Base-by-base conservation (phyloP, 106 monocot species). In the Xerophyta viscosa region DNA sequence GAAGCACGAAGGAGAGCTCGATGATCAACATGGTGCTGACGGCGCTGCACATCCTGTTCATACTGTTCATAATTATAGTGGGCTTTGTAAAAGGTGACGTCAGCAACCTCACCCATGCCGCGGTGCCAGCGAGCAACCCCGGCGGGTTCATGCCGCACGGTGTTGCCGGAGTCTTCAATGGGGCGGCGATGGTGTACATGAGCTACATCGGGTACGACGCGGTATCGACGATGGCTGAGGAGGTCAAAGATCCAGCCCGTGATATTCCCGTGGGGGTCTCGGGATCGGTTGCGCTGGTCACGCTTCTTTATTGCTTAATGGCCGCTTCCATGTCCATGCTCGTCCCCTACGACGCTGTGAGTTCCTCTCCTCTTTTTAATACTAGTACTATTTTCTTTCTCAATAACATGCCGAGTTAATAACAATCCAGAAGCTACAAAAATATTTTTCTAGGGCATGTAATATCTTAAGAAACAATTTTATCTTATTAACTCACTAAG, bases 151-250 rank as follows among this genome's bases (percentile, higher is more conserved):
- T 83, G 12, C 96, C 96, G 7, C 67, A 74, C 57, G 85, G 89
- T 24, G 66, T 54, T 9, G 29, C 65, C 26, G 96, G 89, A 2
- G 79, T 98, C 1, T 86, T 98, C 73, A 60, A 70, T 22, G 89
- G 89, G 13, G 89, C 96, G 0, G 72, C 96, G 31, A 52, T 70
- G 72, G 89, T 98, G 8, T 98, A 90, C 64, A 41, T 98, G 14
- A 90, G 89, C 64, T 98, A 98, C 66, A 90, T 98, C 37, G 96
- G 96, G 17, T 98, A 90, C 70, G 96, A 98, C 48, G 96, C 96
- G 62, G 96, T 98, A 24, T 98, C 96, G n/a, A 98, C 96, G 20
- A 86, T 98, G 96, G 96, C 96, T 24, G 96, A 98, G 74, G 96
- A 98, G 74, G 82, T 82, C 27, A 59, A 71, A 57, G 37, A 67